Conservation (phyloP, 768 basidiomycete species). For the Mycena rosella region DNA sequence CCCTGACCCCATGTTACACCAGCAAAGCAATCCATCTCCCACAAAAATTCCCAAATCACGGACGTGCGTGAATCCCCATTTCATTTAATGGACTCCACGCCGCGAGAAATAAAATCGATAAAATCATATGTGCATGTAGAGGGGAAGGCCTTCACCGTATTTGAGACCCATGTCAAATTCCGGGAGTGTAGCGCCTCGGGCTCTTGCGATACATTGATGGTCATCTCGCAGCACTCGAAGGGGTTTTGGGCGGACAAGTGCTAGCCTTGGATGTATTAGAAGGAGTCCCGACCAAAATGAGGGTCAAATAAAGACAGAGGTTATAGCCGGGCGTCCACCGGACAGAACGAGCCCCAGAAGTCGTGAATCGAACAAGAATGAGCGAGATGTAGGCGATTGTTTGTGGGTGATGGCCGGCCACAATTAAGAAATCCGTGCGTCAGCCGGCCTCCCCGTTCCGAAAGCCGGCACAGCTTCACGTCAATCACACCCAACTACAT, state of each 20-base stretch:
- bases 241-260: no score
- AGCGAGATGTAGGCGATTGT: background rate
- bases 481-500: background rate
- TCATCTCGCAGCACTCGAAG: no score
- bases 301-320: no score
- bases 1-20: background rate
- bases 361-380: no score
- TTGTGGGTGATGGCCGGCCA: background rate
- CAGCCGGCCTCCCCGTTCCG: conserved; percentile 3
- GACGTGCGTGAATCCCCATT: background rate
- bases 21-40: background rate
- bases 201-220: no score
- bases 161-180: no score
- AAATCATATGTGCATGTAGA: background rate
- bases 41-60: conserved; percentile 11
- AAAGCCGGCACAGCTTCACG: conserved; percentile 4
- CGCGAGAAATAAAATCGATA: conserved; percentile 5
- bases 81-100: conserved; percentile 6
- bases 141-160: no score
- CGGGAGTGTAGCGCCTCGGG: no score
- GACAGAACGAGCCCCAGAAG: no score
- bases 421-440: conserved; percentile 14
- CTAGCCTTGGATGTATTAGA: no score
- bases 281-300: no score
- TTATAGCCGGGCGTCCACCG: no score